Conservation (phyloP, 2,329 filamentous ascomycete species). For the Chrysoporthe deuterocubensis region DNA sequence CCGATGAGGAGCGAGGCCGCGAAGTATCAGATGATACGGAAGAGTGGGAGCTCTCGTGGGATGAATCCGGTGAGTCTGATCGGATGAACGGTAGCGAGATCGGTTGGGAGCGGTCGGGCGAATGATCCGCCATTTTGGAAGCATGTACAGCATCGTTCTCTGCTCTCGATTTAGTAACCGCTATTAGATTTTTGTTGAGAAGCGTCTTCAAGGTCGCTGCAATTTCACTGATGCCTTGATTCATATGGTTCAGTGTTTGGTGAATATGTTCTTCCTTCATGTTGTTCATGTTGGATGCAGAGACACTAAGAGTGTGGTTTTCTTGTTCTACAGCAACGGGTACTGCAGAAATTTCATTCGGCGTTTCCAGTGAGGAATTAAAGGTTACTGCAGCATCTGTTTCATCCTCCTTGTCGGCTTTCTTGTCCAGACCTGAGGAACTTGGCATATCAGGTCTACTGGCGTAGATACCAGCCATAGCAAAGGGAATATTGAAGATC, state of each 20-base stretch:
- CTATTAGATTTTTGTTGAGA: not conserved
- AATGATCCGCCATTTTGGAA: not conserved
- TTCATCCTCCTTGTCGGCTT: not conserved
- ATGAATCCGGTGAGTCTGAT: not conserved
- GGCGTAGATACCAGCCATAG: not conserved
- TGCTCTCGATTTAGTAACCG: not conserved
- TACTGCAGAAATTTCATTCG: not conserved
- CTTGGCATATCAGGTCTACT: not conserved
- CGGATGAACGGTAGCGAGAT: too few relatives aligned
- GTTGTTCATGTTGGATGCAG: not conserved
- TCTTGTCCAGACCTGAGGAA: not conserved
- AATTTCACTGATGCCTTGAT: not conserved
- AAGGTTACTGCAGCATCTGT: not conserved
- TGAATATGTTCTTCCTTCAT: not conserved
- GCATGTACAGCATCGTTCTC: not conserved
- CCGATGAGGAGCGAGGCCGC: too few relatives aligned
- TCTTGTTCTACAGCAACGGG: not conserved
- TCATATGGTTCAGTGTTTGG: not conserved
- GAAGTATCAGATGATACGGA: too few relatives aligned
- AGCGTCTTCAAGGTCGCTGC: not conserved
- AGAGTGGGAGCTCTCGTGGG: too few relatives aligned
- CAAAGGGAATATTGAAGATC: not conserved
- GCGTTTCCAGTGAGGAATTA: not conserved
- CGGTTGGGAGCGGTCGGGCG: not conserved
- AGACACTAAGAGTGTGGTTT: not conserved